Evolutionary conservation across 257 asterid genomes (phyloP).

Genomic region (Ilex aquifolium): DNA sequence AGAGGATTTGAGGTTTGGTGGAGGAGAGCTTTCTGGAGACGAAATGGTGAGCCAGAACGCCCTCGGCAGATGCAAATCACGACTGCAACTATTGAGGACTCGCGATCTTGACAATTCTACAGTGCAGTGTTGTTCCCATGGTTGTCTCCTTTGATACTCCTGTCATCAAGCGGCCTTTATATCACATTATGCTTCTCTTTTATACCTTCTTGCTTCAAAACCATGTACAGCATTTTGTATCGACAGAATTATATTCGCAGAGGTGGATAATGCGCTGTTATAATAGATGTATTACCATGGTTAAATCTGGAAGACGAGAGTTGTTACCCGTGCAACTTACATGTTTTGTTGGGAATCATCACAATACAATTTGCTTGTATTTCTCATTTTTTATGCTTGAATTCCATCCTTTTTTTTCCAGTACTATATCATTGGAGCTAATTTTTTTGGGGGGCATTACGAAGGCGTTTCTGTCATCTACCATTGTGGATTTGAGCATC

Average conservation of each 20-base stretch:
- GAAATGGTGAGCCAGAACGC: slow-evolving; percentile 44
- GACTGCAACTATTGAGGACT: slow-evolving; percentile 43
- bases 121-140: background rate
- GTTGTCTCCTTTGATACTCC: no score
- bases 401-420: background rate
- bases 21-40: slow-evolving; percentile 88
- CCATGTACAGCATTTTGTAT: slow-evolving; percentile 3
- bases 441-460: background rate
- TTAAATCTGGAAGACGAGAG: background rate
- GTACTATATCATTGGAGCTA: background rate
- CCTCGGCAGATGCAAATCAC: slow-evolving; percentile 54
- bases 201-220: slow-evolving; percentile 10
- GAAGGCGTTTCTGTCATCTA: background rate
- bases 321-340: background rate
- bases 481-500: background rate
- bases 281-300: background rate
- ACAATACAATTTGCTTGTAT: background rate
- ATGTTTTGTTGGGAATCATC: background rate
- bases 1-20: slow-evolving; percentile 96
- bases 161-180: background rate
- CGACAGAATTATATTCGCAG: background rate
- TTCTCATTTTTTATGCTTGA: background rate
- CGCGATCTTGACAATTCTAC: slow-evolving; percentile 17
- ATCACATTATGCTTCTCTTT: background rate
- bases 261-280: background rate